These are phyloP conservation scores for Xerocomus nothofagi DNA, from an alignment of 1,284 basidiomycete species.

Conservation along the genomic window DNA sequence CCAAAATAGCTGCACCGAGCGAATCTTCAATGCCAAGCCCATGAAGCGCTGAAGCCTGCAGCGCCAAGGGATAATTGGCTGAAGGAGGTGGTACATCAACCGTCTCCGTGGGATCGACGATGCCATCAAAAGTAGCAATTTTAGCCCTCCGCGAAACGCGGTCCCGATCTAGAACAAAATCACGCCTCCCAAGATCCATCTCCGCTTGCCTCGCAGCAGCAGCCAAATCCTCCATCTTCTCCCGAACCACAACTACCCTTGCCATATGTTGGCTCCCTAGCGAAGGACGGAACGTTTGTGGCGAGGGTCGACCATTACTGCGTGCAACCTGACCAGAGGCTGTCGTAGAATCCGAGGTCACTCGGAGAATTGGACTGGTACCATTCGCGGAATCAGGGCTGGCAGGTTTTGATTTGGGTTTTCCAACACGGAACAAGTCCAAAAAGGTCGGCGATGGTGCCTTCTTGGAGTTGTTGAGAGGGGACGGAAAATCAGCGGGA, in stretches of 20 bases:
- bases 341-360: conserved; percentile 61
- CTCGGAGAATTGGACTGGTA: conserved; percentile 51
- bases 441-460: conserved; percentile 58
- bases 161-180: conserved; percentile 37
- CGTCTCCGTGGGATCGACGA: conserved; percentile 79
- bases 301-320: conserved; percentile 42
- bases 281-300: conserved; percentile 40
- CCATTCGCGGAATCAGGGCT: conserved; percentile 50
- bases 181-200: conserved; percentile 60
- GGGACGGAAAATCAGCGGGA: conserved; percentile 53
- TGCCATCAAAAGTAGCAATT: conserved; percentile 43
- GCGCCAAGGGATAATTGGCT: conserved; percentile 64
- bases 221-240: conserved; percentile 68
- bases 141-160: conserved; percentile 29
- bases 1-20: conserved; percentile 67
- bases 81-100: conserved; percentile 71
- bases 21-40: conserved; percentile 70
- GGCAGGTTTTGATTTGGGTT: conserved; percentile 60
- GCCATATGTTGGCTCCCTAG: conserved; percentile 40
- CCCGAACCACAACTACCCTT: conserved; percentile 76
- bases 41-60: conserved; percentile 68
- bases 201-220: conserved; percentile 71
- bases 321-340: conserved; percentile 40
- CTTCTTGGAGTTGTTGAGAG: conserved; percentile 42
- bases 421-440: conserved; percentile 66